Evolutionary conservation across 495 filamentous ascomycete species (phyloP).

Genomic region (Aspergillus conjunctus): DNA sequence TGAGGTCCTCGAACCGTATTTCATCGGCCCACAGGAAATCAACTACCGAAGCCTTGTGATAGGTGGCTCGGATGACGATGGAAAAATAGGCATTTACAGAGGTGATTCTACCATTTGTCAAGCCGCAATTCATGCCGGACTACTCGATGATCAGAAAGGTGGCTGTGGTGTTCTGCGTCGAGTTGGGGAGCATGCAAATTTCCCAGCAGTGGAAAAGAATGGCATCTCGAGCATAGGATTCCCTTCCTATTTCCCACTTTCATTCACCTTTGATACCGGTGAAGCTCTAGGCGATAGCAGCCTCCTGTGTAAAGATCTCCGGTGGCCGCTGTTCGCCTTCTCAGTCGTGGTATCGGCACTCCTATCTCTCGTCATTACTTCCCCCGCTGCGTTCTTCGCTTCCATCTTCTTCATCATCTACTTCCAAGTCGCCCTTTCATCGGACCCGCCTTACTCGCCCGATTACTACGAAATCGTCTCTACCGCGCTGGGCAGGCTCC

Average conservation of each 20-base stretch:
- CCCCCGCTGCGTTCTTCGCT: constrained; percentile 65
- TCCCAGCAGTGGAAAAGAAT: constrained; percentile 51
- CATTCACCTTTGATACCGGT: constrained; percentile 58
- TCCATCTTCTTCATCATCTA: constrained; percentile 68
- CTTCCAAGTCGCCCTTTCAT: constrained; percentile 74
- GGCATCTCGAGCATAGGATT: constrained; percentile 68
- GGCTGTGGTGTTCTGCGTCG: constrained; percentile 73
- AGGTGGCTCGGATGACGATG: constrained; percentile 59
- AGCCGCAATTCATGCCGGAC: constrained; percentile 72
- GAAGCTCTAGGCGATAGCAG: constrained; percentile 22
- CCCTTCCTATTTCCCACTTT: constrained; percentile 68
- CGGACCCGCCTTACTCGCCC: constrained; percentile 61
- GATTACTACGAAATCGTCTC: constrained; percentile 61
- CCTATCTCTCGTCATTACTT: constrained; percentile 67
- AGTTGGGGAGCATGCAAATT: constrained; percentile 60
- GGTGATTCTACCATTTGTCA: constrained; percentile 79
- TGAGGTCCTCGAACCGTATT: constrained; percentile 67
- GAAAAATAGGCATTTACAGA: constrained; percentile 59
- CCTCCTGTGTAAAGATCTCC: constrained; percentile 59
- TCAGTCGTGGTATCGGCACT: constrained; percentile 63
- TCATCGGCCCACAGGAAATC: constrained; percentile 67
- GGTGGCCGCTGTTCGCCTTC: constrained; percentile 68
- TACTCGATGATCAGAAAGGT: constrained; percentile 63
- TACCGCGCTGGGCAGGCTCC: constrained; percentile 64
- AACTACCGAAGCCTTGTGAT: constrained; percentile 68